Percentiles rank a stretch among this genome's conserved stretches.
Conservation (phyloP, 805 yeast species). For the Yamadazyma ubonensis region DNA sequence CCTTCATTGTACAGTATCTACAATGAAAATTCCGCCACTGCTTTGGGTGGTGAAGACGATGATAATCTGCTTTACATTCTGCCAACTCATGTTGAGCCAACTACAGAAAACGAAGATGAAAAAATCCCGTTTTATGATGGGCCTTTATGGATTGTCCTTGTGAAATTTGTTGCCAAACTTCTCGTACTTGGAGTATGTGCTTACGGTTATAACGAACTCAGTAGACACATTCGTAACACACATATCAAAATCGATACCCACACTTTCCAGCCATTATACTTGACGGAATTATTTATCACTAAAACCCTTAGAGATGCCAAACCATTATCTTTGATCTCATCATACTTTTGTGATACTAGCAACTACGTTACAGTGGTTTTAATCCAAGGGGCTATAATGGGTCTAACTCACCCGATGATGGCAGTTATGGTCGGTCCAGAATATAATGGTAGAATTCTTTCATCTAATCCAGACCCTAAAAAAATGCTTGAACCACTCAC, state of each 20-base stretch:
- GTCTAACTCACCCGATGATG: slow-evolving; percentile 50
- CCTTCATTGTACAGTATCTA: slow-evolving; percentile 53
- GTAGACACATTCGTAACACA: slow-evolving; percentile 50
- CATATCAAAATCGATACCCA: slow-evolving; percentile 41
- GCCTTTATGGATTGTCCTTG: slow-evolving; percentile 5
- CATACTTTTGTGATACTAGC: background rate
- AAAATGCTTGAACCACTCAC: slow-evolving; percentile 23
- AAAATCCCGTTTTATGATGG: slow-evolving; percentile 4
- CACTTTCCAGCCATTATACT: slow-evolving; percentile 42
- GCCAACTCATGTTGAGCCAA: slow-evolving; percentile 10
- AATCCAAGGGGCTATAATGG: slow-evolving; percentile 58
- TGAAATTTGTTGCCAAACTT: slow-evolving; percentile 18
- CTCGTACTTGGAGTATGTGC: slow-evolving; percentile 44
- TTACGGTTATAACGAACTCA: slow-evolving; percentile 51
- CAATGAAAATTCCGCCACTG: slow-evolving; percentile 42
- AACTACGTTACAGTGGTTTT: slow-evolving; percentile 24
- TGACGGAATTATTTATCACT: slow-evolving; percentile 29
- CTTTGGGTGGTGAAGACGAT: slow-evolving; percentile 30
- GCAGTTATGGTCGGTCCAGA: slow-evolving; percentile 31
- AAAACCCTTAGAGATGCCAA: slow-evolving; percentile 26
- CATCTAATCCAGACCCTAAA: slow-evolving; percentile 39
- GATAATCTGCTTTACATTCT: slow-evolving; percentile 12
- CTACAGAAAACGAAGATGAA: background rate
- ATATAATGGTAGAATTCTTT: slow-evolving; percentile 32
- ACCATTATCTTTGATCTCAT: slow-evolving; percentile 10